These are phyloP conservation scores for Musa itinerans DNA, from an alignment of 176 grass and related monocot species.

Conservation along the genomic window DNA sequence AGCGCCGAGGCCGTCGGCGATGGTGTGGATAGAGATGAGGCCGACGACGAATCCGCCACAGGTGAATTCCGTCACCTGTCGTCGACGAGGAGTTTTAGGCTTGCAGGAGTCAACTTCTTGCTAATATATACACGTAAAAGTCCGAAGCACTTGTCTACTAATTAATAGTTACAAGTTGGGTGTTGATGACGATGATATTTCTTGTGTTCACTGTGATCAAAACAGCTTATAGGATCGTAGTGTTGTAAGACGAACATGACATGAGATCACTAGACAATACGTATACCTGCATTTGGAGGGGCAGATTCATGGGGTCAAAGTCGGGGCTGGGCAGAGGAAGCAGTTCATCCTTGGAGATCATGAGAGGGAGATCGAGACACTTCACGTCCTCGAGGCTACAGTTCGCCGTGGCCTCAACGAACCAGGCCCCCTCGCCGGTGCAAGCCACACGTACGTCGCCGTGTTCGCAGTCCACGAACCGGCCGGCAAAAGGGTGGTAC, in stretches of 20 bases:
- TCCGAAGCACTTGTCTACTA: too few relatives aligned
- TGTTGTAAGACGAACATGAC: too few relatives aligned
- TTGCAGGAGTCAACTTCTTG: too few relatives aligned
- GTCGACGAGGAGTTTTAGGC: conserved; percentile 6
- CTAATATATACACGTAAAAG: too few relatives aligned
- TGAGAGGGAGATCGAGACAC: conserved; percentile 48
- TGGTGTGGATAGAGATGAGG: too few relatives aligned
- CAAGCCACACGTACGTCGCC: conserved; percentile 18
- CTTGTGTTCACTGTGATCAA: too few relatives aligned
- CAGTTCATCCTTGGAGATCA: conserved; percentile 45
- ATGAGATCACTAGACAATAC: neutral
- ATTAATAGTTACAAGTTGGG: too few relatives aligned
- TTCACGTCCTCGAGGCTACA: conserved; percentile 60
- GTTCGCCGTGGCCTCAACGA: conserved; percentile 39
- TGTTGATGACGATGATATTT: too few relatives aligned
- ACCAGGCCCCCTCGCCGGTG: conserved; percentile 41
- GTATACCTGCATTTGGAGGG: conserved; percentile 58
- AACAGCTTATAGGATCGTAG: too few relatives aligned
- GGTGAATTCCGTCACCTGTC: conserved; percentile 31
- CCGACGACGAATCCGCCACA: too few relatives aligned
- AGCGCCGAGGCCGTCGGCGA: conserved; percentile 9
- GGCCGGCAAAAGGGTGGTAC: conserved; percentile 60
- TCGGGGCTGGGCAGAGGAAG: conserved; percentile 28
- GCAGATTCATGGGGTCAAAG: conserved; percentile 36
- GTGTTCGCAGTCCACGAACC: conserved; percentile 27